Base-by-base conservation (phyloP, 1,284 basidiomycete genomes). In the Trametes pubescens region DNA sequence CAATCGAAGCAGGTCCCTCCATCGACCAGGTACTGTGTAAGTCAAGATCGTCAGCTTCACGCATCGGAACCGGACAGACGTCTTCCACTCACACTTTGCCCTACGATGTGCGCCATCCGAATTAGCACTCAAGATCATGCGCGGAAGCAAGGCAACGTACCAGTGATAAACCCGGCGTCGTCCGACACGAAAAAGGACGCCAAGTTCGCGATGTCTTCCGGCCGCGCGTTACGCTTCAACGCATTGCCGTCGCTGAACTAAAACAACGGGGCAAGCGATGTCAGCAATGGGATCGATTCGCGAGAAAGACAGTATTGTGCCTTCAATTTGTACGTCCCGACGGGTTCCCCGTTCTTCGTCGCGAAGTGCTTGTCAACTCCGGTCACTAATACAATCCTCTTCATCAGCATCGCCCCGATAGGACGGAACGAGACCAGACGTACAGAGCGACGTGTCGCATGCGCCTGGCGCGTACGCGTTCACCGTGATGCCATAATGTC, bases 321-420 rank as follows among this genome's bases (percentile, higher is more conserved):
- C 78, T 82, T 51, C 81, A 82, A 68, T 79, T 82, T 68, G 82
- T 83, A 56, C 73, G 69, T 26, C 71, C 84, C 16, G 69, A 79
- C 43, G 81, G 83, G 82, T 71, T 73, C 32, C 65, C 72, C 55
- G 78, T 78, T 65, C 35, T 51, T 58, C 22, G 21, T 48, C 2
- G 69, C 56, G 40, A 64, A 62, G 52, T 65, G 58, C 40, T 67
- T 64, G 37, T 70, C 69, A 3, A 70, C 58, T 3, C 59, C 57
- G 0, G 35, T 47, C 51, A 68, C 69, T 70, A 8, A 21, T 34
- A 13, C 29, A 10, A 22, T 9, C 8, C 18, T 16, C 9, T 38
- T 2, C 16, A 8, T 29, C 7, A 26, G 37, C 57, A 52, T 26
- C 18, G 9, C 13, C 16, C 8, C 16, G 3, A 14, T 32, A 29